Evolutionary conservation across 2,329 filamentous ascomycete genomes (phyloP), one percentile per base, ranked within the genome.

Genomic region (Aspergillus japonicus): DNA sequence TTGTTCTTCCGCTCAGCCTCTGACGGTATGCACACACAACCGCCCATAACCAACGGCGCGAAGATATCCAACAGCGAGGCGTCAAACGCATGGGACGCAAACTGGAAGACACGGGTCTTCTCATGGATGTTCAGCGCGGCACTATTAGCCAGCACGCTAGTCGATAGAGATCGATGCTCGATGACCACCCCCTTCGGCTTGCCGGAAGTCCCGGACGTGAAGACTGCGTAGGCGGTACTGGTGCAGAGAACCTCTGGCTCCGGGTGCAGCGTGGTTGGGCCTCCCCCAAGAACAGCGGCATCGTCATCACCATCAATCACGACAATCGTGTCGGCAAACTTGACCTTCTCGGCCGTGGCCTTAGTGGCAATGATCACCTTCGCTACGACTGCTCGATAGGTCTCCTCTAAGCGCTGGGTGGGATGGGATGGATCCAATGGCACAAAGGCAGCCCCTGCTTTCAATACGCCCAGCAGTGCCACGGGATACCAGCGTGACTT

Each of bases 171-270:
- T 11, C 39, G 14, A 12, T 61, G 61, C 23, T 53, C 33, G 7
- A 63, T 42, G 6, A 61, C 55, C n/a, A 57, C 53, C 1, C 59
- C 61, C 44, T 63, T 63, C 7, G 61, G 61, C 7, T 39, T 42
- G 14, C 61, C 61, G 10, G 56, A 61, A 23, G 52, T 59, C 8
- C 61, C 61, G 6, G 61, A 63, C 4, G 61, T 63, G 47, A 61
- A 63, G 14, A 59, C 44, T 5, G 57, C 44, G 48, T 63, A 63
- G 16, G 56, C 56, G 5, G 49, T 44, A 10, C 2, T 44, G 14
- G 14, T 19, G 39, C 39, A 44, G 14, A 16, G 14, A 6, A 35
- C 10, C n/a, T 52, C 19, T 39, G 31, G 29, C 11, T 10, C 10
- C 2, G 50, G 50, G 7, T n/a, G 10, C 26, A 50, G 29, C 49